Evolutionary conservation across 2,329 filamentous ascomycete species (phyloP).

Genomic region (Fusarium caatingaense): DNA sequence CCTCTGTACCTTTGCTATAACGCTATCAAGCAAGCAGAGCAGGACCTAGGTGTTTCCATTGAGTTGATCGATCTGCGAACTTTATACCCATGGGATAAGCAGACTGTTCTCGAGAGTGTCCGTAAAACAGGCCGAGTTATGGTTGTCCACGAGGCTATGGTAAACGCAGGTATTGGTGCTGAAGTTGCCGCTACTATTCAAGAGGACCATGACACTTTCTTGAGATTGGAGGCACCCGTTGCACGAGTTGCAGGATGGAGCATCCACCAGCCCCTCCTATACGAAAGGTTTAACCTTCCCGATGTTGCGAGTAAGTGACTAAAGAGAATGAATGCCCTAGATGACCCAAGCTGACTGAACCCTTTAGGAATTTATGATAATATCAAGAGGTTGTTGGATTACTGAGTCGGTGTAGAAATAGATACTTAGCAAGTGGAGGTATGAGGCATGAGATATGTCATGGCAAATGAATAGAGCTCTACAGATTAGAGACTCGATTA

Average conservation of each 20-base stretch:
- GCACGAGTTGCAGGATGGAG: slow-evolving; percentile 90
- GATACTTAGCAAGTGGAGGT: neutral
- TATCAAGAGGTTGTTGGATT: slow-evolving; percentile 74
- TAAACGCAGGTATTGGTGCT: slow-evolving; percentile 88
- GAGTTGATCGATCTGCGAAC: slow-evolving; percentile 91
- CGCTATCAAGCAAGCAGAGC: slow-evolving; percentile 79
- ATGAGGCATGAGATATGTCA: neutral
- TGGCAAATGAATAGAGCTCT: neutral
- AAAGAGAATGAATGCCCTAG: no score
- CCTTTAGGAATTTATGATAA: slow-evolving; percentile 74
- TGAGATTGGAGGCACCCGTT: slow-evolving; percentile 86
- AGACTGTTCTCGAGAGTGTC: slow-evolving; percentile 83
- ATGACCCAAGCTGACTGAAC: slow-evolving; percentile 17
- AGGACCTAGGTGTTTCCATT: slow-evolving; percentile 79
- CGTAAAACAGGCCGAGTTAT: slow-evolving; percentile 87
- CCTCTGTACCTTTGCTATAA: slow-evolving; percentile 85
- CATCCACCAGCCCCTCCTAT: slow-evolving; percentile 82
- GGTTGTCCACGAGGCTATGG: slow-evolving; percentile 92
- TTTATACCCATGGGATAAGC: slow-evolving; percentile 90
- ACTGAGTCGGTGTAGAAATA: slow-evolving; percentile 54
- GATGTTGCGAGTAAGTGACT: slow-evolving; percentile 83
- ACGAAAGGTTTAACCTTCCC: slow-evolving; percentile 83
- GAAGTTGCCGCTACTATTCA: slow-evolving; percentile 91
- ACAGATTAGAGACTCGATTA: slow-evolving; percentile 5
- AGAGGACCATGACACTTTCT: slow-evolving; percentile 79